Base-by-base conservation (phyloP, 805 yeast genomes). In the Aciculoconidium aculeatum region DNA sequence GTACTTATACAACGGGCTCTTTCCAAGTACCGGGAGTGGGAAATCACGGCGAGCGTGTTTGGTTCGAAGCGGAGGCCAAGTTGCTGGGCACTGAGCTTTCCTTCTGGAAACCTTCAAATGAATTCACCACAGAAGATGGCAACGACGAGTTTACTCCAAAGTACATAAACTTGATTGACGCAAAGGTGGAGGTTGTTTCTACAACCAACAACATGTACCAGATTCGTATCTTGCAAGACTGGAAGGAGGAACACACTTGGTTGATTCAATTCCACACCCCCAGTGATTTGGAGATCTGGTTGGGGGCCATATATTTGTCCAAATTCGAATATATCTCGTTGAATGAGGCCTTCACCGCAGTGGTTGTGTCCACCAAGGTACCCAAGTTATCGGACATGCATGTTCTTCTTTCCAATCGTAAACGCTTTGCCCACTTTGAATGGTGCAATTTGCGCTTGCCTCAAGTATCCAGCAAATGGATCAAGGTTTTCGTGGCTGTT, bases 271-370 rank as follows among this genome's bases (percentile, higher is more conserved):
- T 57, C 32, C 36, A 33, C 24, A 36, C 32, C 11, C 23, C 34
- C 3, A 31, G 30, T 7, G 63, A 56, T 13, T 42, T 51, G 31
- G 32, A 39, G 24, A 40, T 37, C 27, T 68, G 74, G 72, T 55
- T 72, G 11, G 55, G 75, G 1, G 70, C 77, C 3, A 48, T 77
- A 19, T 55, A 67, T 28, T 49, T 78, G 26, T 54, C 79, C n/a
- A 71, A 67, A 39, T 78, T 59, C 44, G 86, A 78, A 50, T 68
- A 59, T 41, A 61, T 65, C 11, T 67, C 71, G 27, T 56, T 78
- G 30, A 76, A 72, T 43, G 80, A 77, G 51, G 67, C 77, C 12
- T 78, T 70, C 45, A 77, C 84, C 0, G 86, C 82, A 5, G 80
- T 77, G 3, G 53, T 77, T 18, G 50, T 78, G 18, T 71, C 80